Evolutionary conservation across 75 land plant species (phyloP).

Genomic region (Cryptomeria japonica): DNA sequence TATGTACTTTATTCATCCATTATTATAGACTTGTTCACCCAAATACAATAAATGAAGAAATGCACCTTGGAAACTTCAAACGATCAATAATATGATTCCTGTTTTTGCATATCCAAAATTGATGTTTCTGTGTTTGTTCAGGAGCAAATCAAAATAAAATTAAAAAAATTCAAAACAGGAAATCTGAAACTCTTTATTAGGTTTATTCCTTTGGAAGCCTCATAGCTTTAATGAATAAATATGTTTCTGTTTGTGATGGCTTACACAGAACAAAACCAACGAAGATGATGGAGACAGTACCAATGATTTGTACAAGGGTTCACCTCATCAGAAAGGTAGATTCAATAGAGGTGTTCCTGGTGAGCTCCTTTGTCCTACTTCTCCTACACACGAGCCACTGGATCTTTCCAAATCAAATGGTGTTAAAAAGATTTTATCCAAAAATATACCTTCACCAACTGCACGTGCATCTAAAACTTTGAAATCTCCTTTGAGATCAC

Average conservation of each 20-base stretch:
- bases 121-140: too few species aligned
- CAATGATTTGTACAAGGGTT: neutral
- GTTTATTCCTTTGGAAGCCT: neutral
- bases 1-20: too few species aligned
- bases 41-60: neutral
- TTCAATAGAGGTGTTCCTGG: neutral
- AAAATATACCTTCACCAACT: neutral
- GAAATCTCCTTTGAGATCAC: neutral
- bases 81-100: too few species aligned
- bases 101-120: neutral
- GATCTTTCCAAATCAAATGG: neutral
- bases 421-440: neutral
- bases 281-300: neutral
- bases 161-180: neutral
- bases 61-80: neutral
- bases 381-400: neutral
- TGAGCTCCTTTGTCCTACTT: neutral
- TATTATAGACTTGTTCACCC: neutral
- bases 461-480: neutral
- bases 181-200: neutral
- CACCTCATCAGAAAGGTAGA: slow-evolving; percentile 4
- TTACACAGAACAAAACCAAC: neutral
- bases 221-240: neutral
- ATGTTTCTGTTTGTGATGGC: neutral
- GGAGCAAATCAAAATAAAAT: neutral